These are phyloP conservation scores for Globisporangium acanthophoron DNA, from an alignment of 352 stramenopile genomes.

Conservation along the genomic window DNA sequence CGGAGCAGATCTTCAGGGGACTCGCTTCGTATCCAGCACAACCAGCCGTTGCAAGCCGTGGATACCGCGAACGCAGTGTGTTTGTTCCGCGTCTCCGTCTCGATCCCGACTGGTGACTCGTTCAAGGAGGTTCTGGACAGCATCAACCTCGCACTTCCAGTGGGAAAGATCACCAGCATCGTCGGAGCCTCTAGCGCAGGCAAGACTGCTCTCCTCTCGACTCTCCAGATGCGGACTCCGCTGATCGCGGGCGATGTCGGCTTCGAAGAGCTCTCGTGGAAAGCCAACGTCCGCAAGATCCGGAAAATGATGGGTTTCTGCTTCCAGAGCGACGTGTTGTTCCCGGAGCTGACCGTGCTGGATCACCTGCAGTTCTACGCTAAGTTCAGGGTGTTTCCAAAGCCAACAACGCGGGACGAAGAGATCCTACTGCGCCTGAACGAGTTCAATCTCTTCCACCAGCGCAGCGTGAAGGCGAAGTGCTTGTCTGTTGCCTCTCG, in stretches of 20 bases:
- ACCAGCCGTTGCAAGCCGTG: background rate
- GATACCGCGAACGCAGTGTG: conserved; percentile 2
- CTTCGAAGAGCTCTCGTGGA: conserved; percentile 46
- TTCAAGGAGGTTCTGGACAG: conserved; percentile 9
- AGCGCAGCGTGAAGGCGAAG: conserved; percentile 25
- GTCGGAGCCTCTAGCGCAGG: conserved; percentile 4
- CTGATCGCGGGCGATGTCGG: conserved; percentile 31
- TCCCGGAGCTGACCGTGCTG: conserved; percentile 54
- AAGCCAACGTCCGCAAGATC: conserved; percentile 37
- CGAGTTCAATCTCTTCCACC: conserved; percentile 33
- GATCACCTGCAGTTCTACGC: conserved; percentile 60
- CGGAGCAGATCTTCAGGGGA: background rate
- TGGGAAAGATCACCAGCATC: conserved; percentile 12
- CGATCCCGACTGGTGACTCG: background rate
- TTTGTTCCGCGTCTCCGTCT: conserved; percentile 11
- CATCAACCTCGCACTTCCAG: conserved; percentile 12
- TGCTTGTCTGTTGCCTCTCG: conserved; percentile 69
- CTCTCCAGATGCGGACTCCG: conserved; percentile 16
- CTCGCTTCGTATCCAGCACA: background rate
- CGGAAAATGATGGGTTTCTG: conserved; percentile 41
- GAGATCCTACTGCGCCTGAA: conserved; percentile 21
- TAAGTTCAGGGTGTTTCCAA: conserved; percentile 23
- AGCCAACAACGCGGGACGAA: conserved; percentile 5
- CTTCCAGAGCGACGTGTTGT: conserved; percentile 73
- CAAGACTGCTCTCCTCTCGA: conserved; percentile 16